These are phyloP conservation scores for Hypoxylon sp. DNA, from an alignment of 2,329 filamentous ascomycete genomes.

Conservation along the genomic window DNA sequence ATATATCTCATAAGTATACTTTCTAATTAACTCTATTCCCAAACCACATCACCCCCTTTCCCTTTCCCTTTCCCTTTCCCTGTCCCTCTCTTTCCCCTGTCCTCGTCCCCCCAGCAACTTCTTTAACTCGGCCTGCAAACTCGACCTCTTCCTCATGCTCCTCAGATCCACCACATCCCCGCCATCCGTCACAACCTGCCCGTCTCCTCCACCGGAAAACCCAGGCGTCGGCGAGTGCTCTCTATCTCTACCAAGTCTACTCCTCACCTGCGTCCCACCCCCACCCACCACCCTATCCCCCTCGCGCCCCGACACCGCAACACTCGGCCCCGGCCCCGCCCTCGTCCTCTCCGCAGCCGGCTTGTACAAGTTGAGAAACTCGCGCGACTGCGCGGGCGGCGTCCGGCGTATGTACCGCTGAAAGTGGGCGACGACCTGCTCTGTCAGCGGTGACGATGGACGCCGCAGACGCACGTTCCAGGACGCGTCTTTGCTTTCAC, in stretches of 20 bases:
- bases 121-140: constrained; percentile 38
- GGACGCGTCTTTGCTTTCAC: background rate
- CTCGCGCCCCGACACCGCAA: constrained; percentile 34
- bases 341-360: too few species aligned
- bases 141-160: constrained; percentile 31
- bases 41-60: background rate
- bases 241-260: constrained; percentile 25
- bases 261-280: constrained; percentile 8
- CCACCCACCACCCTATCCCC: constrained; percentile 7
- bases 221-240: constrained; percentile 25
- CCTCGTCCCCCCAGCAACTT: constrained; percentile 27
- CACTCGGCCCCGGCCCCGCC: constrained; percentile 21
- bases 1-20: background rate
- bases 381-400: constrained; percentile 44
- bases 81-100: constrained; percentile 7
- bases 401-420: constrained; percentile 37
- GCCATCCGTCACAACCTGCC: constrained; percentile 11
- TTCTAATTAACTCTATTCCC: background rate
- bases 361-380: constrained; percentile 44
- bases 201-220: background rate
- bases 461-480: constrained; percentile 9
- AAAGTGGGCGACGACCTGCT: constrained; percentile 35
- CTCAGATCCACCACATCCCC: constrained; percentile 28
- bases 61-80: too few species aligned
- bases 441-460: constrained; percentile 38